Evolutionary conservation across 164 flowering plant genomes (phyloP).

Genomic region (Umbilicus rupestris): DNA sequence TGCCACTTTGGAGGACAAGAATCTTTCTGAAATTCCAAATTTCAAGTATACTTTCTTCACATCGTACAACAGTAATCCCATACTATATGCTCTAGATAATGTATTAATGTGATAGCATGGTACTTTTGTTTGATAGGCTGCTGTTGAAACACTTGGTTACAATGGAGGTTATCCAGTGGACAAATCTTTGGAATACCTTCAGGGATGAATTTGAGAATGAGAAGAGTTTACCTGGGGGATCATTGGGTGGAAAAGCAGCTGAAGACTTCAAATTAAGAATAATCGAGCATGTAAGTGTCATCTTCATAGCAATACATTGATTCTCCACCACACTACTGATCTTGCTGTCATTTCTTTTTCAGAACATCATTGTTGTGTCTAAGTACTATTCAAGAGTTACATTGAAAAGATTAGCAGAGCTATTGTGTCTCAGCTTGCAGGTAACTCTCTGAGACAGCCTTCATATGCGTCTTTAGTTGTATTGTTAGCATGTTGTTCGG

Average conservation of each 20-base stretch:
- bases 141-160: slow-evolving; percentile 82
- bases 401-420: slow-evolving; percentile 80
- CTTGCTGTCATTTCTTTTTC: slow-evolving; percentile 12
- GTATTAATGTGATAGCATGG: slow-evolving; percentile 6
- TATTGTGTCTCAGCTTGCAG: slow-evolving; percentile 79
- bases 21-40: slow-evolving; percentile 72
- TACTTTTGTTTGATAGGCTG: slow-evolving; percentile 27
- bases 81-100: neutral
- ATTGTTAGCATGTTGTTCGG: neutral
- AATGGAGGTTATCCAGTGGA: slow-evolving; percentile 98
- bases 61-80: neutral
- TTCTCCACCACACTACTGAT: neutral
- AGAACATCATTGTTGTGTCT: slow-evolving; percentile 97
- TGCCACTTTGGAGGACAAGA: slow-evolving; percentile 89
- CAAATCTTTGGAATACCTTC: slow-evolving; percentile 64
- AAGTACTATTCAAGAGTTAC: slow-evolving; percentile 90
- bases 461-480: neutral
- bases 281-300: slow-evolving; percentile 72
- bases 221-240: slow-evolving; percentile 76
- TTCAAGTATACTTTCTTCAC: slow-evolving; percentile 38
- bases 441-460: slow-evolving; percentile 20
- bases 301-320: neutral
- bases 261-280: slow-evolving; percentile 84
- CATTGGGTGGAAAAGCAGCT: slow-evolving; percentile 78
- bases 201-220: slow-evolving; percentile 78